Percentiles rank a stretch among this genome's conserved stretches.
Evolutionary conservation across 352 stramenopile genomes (phyloP).

Genomic region (Pythium grandisporangium): DNA sequence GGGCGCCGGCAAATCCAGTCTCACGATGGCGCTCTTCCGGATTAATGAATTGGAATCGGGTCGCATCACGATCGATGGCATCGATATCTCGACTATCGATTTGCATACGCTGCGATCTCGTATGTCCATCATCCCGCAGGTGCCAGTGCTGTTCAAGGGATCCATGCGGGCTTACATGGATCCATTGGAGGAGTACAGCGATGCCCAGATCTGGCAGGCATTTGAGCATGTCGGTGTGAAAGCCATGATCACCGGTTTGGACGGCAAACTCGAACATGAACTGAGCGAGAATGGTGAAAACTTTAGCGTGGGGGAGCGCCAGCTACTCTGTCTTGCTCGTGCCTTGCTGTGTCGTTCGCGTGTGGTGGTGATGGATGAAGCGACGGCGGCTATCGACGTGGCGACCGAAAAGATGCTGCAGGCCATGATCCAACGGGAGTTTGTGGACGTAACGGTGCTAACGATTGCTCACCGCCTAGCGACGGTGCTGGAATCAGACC

Average conservation of each 20-base stretch:
- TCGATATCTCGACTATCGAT: constrained; percentile 14
- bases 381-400: too few species aligned
- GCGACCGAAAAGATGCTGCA: too few species aligned
- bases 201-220: constrained; percentile 60
- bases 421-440: constrained; percentile 79
- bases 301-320: constrained; percentile 87
- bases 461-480: constrained; percentile 93
- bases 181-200: constrained; percentile 66
- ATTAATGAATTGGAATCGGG: constrained; percentile 65
- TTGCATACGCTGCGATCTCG: constrained; percentile 11
- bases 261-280: constrained; percentile 17
- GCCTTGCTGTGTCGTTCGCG: constrained; percentile 47
- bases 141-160: constrained; percentile 85
- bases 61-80: constrained; percentile 16
- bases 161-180: constrained; percentile 81
- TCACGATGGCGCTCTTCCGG: constrained; percentile 76
- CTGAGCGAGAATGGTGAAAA: constrained; percentile 83
- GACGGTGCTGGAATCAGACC: constrained; percentile 89
- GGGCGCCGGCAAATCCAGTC: constrained; percentile 69
- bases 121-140: constrained; percentile 24
- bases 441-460: constrained; percentile 81
- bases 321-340: too few species aligned
- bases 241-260: constrained; percentile 10
- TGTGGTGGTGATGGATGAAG: constrained; percentile 94
- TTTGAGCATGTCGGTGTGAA: constrained; percentile 60